Evolutionary conservation across 1,139 yeast species (phyloP), one percentile per base, ranked within the genome.

Genomic region (Candida sp.): DNA sequence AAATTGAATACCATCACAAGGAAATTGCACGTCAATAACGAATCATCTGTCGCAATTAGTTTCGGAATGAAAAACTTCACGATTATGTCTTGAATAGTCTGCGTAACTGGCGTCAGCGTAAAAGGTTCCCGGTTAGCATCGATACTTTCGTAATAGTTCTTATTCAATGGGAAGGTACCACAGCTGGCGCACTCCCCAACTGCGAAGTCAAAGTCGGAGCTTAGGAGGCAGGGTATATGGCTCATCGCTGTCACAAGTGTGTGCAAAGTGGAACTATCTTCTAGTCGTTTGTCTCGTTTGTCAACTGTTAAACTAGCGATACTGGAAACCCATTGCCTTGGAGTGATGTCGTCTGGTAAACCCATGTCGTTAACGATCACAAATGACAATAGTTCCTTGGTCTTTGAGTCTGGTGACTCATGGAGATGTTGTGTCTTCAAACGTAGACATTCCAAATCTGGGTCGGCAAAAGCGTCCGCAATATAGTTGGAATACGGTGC

Each of bases 1-100:
- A 84, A 58, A 58, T 79, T 78, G 59, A 71, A 75, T 3, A 86
- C 54, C 0, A 82, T 58, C 1, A 83, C 55, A 25, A 86, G 62
- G 7, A 78, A 65, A 45, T 82, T 79, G 49, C 80, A 69, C 48
- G 67, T 58, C n/a, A 75, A 40, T n/a, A 75, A 52, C 1, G 69
- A 66, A 44, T 69, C 63, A 2, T 47, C 28, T 8, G 30, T 26
- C 8, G 44, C 42, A 22, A 34, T 32, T 25, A 49, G 34, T n/a
- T 40, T 49, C 8, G 42, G 27, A 7, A 50, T 30, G 6, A 52
- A 54, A 45, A 53, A 67, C 3, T 62, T 60, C 35, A 64, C 49
- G 1, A 72, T 53, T 7, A 74, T 54, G 12, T 63, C 64, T 7
- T 62, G 56, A 40, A 61, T 61, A 1, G 58, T 49, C 5, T 56